A percentile compares a stretch with the other conserved stretches of the same genome.
Conservation (phyloP, 2,329 filamentous ascomycete genomes). For the Penicillium sclerotigenum region DNA sequence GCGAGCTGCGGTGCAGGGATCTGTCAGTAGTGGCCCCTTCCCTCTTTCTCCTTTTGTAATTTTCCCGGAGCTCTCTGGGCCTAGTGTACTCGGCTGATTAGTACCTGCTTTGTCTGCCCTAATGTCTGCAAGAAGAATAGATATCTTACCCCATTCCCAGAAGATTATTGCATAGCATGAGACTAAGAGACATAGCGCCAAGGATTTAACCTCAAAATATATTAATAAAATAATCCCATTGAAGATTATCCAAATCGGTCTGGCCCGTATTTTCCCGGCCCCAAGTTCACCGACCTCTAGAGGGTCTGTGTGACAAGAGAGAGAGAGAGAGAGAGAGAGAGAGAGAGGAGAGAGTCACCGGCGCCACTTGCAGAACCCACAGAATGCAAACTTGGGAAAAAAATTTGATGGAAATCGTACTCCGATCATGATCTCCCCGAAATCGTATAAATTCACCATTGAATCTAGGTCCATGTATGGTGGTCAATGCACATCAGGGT, state of each 20-base stretch:
- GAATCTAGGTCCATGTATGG: background rate
- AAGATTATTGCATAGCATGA: background rate
- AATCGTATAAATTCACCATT: background rate
- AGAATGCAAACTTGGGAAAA: background rate
- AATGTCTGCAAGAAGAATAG: background rate
- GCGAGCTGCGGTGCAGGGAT: slow-evolving; percentile 27
- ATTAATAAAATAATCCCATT: background rate
- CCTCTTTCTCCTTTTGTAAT: background rate
- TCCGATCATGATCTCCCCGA: slow-evolving; percentile 3
- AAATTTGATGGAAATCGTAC: background rate
- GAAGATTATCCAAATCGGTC: background rate
- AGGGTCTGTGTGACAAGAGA: slow-evolving; percentile 12
- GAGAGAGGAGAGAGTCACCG: too few species aligned
- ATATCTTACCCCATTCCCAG: background rate
- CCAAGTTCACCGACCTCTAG: slow-evolving; percentile 11
- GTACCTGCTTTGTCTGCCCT: slow-evolving; percentile 4
- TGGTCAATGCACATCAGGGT: slow-evolving; percentile 3
- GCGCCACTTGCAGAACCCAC: slow-evolving; percentile 3
- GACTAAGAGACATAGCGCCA: background rate
- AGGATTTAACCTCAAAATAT: background rate
- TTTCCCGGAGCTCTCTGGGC: background rate
- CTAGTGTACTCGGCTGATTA: background rate
- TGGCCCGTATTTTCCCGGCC: slow-evolving; percentile 19
- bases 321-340: too few species aligned
- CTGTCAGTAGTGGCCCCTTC: slow-evolving; percentile 6